phyloP scores from a whole-genome alignment of 345 rosid genomes.

The Leavenworthia alabamica region DNA sequence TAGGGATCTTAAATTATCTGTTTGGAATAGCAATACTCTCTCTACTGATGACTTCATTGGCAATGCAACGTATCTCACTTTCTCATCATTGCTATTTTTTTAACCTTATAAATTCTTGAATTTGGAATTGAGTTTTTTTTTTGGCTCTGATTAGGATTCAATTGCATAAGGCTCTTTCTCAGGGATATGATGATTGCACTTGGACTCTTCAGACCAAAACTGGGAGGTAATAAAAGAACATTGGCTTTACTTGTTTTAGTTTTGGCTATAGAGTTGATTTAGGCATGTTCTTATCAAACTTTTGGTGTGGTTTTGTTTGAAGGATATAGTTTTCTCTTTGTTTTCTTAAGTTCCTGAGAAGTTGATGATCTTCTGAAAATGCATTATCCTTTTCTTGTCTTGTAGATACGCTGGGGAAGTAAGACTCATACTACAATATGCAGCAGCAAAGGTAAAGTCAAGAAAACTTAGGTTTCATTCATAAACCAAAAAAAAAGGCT shows the following conservation, averaged over 20 bases:
- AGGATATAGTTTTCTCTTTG: no score
- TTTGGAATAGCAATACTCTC: slow-evolving; percentile 77
- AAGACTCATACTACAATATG: slow-evolving; percentile 58
- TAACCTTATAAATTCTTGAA: not conserved
- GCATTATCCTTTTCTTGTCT: slow-evolving; percentile 5
- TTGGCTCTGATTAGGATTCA: slow-evolving; percentile 47
- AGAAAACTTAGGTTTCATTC: no score
- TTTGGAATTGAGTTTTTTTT: slow-evolving; percentile 7
- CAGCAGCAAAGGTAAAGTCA: slow-evolving; percentile 51
- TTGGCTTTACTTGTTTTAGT: not conserved
- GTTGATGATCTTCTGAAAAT: slow-evolving; percentile 12
- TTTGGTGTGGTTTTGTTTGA: not conserved
- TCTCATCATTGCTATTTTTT: not conserved
- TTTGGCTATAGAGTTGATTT: no score
- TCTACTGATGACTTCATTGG: slow-evolving; percentile 74
- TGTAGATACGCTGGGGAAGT: slow-evolving; percentile 83
- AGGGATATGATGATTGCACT: slow-evolving; percentile 65
- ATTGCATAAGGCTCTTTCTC: slow-evolving; percentile 63
- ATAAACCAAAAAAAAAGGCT: not conserved
- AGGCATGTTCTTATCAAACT: no score
- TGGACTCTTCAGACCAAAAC: slow-evolving; percentile 80
- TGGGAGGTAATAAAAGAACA: slow-evolving; percentile 61
- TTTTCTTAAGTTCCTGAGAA: no score
- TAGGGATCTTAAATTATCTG: slow-evolving; percentile 51
- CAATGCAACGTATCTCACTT: slow-evolving; percentile 59